phyloP scores from a whole-genome alignment of 2,329 filamentous ascomycete species.

The Nemania serpens region DNA sequence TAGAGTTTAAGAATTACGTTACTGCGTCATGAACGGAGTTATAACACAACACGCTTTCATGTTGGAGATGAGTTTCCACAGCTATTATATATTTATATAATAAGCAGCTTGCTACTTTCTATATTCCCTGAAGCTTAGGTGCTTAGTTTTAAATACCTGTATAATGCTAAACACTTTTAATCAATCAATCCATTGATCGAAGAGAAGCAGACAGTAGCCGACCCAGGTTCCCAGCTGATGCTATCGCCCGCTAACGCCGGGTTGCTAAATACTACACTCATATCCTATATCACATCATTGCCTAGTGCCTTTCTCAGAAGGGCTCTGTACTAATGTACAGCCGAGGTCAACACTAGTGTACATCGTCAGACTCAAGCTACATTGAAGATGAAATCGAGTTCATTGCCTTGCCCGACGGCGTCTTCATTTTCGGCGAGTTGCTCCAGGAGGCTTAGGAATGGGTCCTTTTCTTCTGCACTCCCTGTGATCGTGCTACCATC shows the following conservation, averaged over 20 bases:
- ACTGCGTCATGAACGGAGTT: too few species aligned
- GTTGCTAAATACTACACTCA: slow-evolving; percentile 19
- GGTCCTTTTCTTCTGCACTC: slow-evolving; percentile 72
- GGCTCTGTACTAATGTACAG: slow-evolving; percentile 6
- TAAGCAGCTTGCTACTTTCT: too few species aligned
- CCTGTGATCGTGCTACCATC: slow-evolving; percentile 55
- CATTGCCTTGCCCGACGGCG: slow-evolving; percentile 68
- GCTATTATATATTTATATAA: too few species aligned
- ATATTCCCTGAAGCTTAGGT: too few species aligned
- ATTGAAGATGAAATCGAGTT: slow-evolving; percentile 76
- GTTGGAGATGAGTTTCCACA: too few species aligned
- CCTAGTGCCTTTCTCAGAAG: not conserved
- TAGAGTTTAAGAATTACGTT: too few species aligned
- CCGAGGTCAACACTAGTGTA: not conserved
- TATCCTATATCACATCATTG: slow-evolving; percentile 1
- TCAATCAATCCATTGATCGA: too few species aligned
- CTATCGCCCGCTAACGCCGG: slow-evolving; percentile 15
- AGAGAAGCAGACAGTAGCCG: slow-evolving; percentile 5
- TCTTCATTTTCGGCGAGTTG: slow-evolving; percentile 84
- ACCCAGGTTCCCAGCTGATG: slow-evolving; percentile 8
- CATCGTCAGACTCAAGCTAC: slow-evolving; percentile 36
- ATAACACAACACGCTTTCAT: too few species aligned
- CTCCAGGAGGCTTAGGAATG: slow-evolving; percentile 78
- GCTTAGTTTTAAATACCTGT: too few species aligned
- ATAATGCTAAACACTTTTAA: too few species aligned